These are phyloP conservation scores for Pisolithus albus DNA, from an alignment of 768 basidiomycete genomes.

Conservation along the genomic window DNA sequence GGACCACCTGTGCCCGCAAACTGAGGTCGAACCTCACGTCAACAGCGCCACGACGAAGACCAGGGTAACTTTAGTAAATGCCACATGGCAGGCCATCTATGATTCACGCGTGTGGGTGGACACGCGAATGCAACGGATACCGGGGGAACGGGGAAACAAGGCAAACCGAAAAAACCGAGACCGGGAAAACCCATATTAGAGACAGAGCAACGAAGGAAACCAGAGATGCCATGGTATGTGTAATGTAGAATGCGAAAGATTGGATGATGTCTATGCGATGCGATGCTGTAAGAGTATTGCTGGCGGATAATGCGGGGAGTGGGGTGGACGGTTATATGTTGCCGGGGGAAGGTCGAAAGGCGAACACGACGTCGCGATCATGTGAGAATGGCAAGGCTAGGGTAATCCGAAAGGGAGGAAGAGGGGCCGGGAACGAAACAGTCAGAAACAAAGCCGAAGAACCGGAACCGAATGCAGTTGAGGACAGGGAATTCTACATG, in stretches of 20 bases:
- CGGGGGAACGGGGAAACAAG: not conserved
- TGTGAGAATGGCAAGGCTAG: constrained; percentile 19
- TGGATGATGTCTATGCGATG: constrained; percentile 24
- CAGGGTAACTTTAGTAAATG: not conserved
- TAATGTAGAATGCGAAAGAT: constrained; percentile 24
- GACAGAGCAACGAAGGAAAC: constrained; percentile 10
- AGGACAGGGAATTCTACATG: constrained; percentile 3
- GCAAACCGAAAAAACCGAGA: not conserved
- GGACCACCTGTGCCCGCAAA: not conserved
- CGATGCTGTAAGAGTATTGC: constrained; percentile 20
- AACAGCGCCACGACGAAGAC: not conserved
- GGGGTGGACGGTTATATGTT: not conserved
- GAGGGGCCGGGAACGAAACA: not conserved
- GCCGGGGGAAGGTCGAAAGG: not conserved
- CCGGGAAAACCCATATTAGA: constrained; percentile 1
- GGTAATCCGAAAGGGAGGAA: constrained; percentile 8
- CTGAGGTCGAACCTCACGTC: not conserved
- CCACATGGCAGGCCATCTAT: not conserved
- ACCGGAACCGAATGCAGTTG: not conserved
- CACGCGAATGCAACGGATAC: constrained; percentile 1
- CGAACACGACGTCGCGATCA: constrained; percentile 12
- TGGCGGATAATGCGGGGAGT: constrained; percentile 10
- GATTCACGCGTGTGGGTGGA: not conserved
- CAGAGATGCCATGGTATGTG: constrained; percentile 29
- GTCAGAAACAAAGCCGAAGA: not conserved